phyloP scores from a whole-genome alignment of 1,139 yeast species.

The Tardiomyces digboiensis region DNA sequence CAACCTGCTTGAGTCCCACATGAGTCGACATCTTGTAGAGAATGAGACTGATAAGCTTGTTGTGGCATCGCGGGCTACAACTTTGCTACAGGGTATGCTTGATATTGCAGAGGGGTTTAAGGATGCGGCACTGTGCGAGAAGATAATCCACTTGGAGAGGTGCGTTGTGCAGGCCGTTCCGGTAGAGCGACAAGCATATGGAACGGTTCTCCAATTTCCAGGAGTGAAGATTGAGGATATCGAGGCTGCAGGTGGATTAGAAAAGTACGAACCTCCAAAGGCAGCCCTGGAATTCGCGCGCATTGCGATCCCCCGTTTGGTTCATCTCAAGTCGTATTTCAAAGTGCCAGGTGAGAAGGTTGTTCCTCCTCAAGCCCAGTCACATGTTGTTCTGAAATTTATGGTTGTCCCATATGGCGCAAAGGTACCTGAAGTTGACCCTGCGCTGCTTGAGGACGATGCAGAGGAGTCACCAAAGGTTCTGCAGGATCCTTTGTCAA shows the following conservation, averaged over 20 bases:
- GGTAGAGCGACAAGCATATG: conserved; percentile 39
- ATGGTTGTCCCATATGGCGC: conserved; percentile 59
- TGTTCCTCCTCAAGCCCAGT: conserved; percentile 66
- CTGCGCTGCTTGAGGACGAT: conserved; percentile 22
- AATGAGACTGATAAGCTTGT: conserved; percentile 41
- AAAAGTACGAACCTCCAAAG: conserved; percentile 2
- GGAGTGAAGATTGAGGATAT: conserved; percentile 33
- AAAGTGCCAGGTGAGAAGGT: conserved; percentile 80
- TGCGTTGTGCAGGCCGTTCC: conserved; percentile 74
- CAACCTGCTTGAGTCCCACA: conserved; percentile 43
- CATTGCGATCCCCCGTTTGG: conserved; percentile 55
- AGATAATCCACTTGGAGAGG: conserved; percentile 61
- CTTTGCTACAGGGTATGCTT: conserved; percentile 59
- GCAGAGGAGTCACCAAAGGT: conserved; percentile 54
- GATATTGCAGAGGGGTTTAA: conserved; percentile 80
- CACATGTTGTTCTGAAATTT: conserved; percentile 69
- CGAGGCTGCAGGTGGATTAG: conserved; percentile 5
- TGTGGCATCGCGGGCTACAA: conserved; percentile 55
- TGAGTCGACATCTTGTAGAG: conserved; percentile 38
- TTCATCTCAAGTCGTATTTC: conserved; percentile 63
- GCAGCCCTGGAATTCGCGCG: conserved; percentile 39
- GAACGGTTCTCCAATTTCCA: conserved; percentile 76
- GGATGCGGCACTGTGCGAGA: conserved; percentile 51
- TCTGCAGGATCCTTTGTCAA: conserved; percentile 60
- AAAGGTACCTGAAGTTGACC: conserved; percentile 29